A percentile compares a stretch with the other conserved stretches of the same genome.
Evolutionary conservation across 805 yeast genomes (phyloP).

Genomic region (Nakazawaea wickerhamii): DNA sequence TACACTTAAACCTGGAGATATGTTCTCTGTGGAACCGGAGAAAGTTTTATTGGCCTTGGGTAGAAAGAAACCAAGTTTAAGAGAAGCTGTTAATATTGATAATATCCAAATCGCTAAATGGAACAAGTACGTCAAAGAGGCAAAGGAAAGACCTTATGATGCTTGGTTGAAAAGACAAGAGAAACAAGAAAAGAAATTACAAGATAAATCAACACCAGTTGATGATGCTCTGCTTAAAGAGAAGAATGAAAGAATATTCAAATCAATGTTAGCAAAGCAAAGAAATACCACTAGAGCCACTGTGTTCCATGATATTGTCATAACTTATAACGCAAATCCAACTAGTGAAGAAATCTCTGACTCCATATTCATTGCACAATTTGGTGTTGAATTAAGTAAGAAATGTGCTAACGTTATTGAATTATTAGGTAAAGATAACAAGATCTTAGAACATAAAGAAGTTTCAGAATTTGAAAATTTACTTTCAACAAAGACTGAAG

Average conservation of each 20-base stretch:
- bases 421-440: constrained; percentile 19
- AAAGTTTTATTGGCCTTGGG: constrained; percentile 84
- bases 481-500: constrained; percentile 47
- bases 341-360: constrained; percentile 17
- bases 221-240: constrained; percentile 18
- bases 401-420: constrained; percentile 33
- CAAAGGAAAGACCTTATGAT: constrained; percentile 48
- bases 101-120: constrained; percentile 66
- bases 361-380: constrained; percentile 29
- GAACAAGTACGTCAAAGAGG: constrained; percentile 66
- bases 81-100: constrained; percentile 63
- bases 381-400: constrained; percentile 26
- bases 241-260: constrained; percentile 33
- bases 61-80: constrained; percentile 70
- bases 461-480: constrained; percentile 25
- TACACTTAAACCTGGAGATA: constrained; percentile 76
- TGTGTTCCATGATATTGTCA: constrained; percentile 39
- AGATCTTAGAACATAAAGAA: constrained; percentile 17
- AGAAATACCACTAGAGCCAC: constrained; percentile 38
- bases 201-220: constrained; percentile 11
- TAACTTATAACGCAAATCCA: constrained; percentile 19
- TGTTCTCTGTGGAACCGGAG: constrained; percentile 80
- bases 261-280: constrained; percentile 28
- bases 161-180: constrained; percentile 46
- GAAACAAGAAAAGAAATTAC: constrained; percentile 37